A percentile compares a stretch with the other conserved stretches of the same genome.
phyloP scores from a whole-genome alignment of 352 stramenopile species.

The Pythium myriotylum region DNA sequence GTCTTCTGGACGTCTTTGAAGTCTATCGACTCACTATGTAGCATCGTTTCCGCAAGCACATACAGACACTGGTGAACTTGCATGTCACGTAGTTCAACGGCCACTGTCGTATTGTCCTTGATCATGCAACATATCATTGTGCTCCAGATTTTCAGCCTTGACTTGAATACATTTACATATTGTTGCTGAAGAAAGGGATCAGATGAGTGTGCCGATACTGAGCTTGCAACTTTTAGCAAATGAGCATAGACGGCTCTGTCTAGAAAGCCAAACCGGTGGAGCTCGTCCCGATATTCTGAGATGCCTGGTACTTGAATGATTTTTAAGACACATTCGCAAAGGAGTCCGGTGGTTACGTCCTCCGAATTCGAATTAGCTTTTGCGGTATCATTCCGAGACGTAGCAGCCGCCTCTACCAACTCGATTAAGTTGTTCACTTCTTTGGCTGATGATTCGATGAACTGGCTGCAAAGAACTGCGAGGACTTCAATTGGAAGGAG shows the following conservation, averaged over 20 bases:
- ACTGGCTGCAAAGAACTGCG: conserved; percentile 61
- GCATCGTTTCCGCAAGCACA: conserved; percentile 43
- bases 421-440: conserved; percentile 36
- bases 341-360: conserved; percentile 25
- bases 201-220: conserved; percentile 26
- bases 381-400: background rate
- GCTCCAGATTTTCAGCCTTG: conserved; percentile 46
- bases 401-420: background rate
- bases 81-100: conserved; percentile 56
- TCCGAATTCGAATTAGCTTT: no score
- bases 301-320: conserved; percentile 49
- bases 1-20: conserved; percentile 11
- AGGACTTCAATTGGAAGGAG: conserved; percentile 60
- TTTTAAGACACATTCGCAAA: conserved; percentile 68
- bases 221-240: conserved; percentile 53
- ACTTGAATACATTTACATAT: conserved; percentile 36
- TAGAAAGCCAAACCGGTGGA: conserved; percentile 62
- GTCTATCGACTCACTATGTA: conserved; percentile 21
- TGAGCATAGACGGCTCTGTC: conserved; percentile 62
- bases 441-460: conserved; percentile 47
- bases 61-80: conserved; percentile 64
- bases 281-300: conserved; percentile 42
- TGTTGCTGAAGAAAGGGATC: conserved; percentile 12
- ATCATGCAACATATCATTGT: conserved; percentile 54
- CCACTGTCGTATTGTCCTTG: conserved; percentile 41